Evolutionary conservation across 1,284 basidiomycete genomes (phyloP).

Genomic region (Leccinum huronense): DNA sequence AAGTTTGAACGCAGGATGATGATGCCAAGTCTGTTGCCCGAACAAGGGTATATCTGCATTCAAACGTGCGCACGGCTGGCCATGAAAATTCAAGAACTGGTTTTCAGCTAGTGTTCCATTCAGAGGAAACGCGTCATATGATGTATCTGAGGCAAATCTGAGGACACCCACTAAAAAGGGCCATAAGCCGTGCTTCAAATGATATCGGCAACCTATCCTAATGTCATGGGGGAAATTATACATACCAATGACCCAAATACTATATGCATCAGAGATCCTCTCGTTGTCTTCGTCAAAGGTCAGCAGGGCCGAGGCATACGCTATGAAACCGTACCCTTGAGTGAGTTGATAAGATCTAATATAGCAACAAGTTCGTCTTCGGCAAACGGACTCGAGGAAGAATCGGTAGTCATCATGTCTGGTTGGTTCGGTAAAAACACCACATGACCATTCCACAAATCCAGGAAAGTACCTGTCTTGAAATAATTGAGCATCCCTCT

Average conservation of each 20-base stretch:
- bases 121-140: not conserved
- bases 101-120: conserved; percentile 16
- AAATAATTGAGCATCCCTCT: conserved; percentile 24
- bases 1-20: conserved; percentile 4
- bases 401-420: conserved; percentile 27
- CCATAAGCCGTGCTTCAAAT: conserved; percentile 19
- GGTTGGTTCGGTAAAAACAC: not conserved
- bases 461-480: conserved; percentile 13
- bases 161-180: conserved; percentile 16
- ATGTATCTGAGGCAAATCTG: not conserved
- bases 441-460: not conserved
- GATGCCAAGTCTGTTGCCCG: conserved; percentile 15
- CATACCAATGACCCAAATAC: conserved; percentile 22
- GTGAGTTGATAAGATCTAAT: conserved; percentile 20
- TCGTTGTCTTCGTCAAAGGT: conserved; percentile 11
- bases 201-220: conserved; percentile 1
- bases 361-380: conserved; percentile 14
- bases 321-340: conserved; percentile 12
- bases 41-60: conserved; percentile 18
- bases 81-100: conserved; percentile 20
- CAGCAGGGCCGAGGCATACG: not conserved
- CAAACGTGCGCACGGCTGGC: conserved; percentile 19
- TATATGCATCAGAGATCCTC: conserved; percentile 10
- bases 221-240: not conserved
- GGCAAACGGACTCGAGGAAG: conserved; percentile 23